phyloP scores from a whole-genome alignment of 306 rosid species.

The Styphnolobium japonicum region DNA sequence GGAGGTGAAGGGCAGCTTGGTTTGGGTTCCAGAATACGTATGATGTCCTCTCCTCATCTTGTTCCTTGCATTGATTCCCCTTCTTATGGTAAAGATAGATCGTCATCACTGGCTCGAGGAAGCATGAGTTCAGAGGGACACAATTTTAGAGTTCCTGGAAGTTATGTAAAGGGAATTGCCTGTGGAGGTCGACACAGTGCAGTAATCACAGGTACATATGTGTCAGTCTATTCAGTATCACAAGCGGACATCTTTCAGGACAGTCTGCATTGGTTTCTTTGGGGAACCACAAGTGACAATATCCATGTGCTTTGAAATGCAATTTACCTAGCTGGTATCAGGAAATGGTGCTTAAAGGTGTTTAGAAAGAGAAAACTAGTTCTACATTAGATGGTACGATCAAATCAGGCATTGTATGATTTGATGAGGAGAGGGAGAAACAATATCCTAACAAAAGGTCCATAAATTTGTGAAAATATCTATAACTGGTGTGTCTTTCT shows the following conservation, averaged over 20 bases:
- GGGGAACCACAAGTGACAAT: constrained; percentile 5
- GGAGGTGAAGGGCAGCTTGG: constrained; percentile 99
- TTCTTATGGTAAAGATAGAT: constrained; percentile 58
- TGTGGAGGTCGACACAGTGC: constrained; percentile 99
- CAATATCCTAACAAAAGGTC: not conserved
- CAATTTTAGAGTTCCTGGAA: constrained; percentile 68
- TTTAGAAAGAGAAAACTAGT: not conserved
- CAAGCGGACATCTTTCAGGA: not conserved
- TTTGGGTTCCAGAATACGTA: constrained; percentile 86
- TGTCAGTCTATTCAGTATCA: constrained; percentile 14
- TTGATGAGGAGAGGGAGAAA: constrained; percentile 1
- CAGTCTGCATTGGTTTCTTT: constrained; percentile 10
- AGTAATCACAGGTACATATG: constrained; percentile 69
- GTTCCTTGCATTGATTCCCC: constrained; percentile 74
- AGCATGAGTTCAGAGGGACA: constrained; percentile 62
- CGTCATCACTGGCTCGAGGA: constrained; percentile 50
- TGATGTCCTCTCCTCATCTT: constrained; percentile 94
- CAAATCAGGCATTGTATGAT: not conserved
- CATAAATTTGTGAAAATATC: not conserved
- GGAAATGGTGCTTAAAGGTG: not conserved
- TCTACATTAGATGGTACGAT: not conserved
- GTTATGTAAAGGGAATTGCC: constrained; percentile 73
- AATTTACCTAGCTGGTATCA: not conserved
- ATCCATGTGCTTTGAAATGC: not conserved
- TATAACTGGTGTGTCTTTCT: constrained; percentile 10